These are phyloP conservation scores for Aspergillus versicolor DNA, from an alignment of 2,329 filamentous ascomycete species.

Conservation along the genomic window DNA sequence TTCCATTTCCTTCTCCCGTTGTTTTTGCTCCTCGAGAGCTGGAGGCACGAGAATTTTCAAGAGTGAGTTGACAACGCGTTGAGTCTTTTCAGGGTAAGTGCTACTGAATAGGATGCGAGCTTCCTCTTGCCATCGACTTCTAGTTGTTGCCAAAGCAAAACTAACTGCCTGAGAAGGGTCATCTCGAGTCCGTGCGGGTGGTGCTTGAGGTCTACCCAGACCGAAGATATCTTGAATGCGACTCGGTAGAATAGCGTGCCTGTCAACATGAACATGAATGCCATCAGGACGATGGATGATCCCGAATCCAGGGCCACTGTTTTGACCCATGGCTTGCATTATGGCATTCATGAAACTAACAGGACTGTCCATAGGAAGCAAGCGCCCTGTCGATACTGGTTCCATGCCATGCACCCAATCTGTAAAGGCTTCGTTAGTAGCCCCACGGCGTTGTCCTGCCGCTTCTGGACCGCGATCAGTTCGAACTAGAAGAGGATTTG, in stretches of 20 bases:
- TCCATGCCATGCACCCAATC: slow-evolving; percentile 57
- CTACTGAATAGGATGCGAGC: slow-evolving; percentile 79
- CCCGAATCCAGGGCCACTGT: slow-evolving; percentile 41
- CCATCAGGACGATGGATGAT: slow-evolving; percentile 49
- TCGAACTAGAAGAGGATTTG: slow-evolving; percentile 82
- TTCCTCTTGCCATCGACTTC: slow-evolving; percentile 83
- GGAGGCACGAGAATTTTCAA: slow-evolving; percentile 75
- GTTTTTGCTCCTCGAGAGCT: slow-evolving; percentile 77
- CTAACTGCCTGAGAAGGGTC: slow-evolving; percentile 67
- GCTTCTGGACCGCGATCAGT: slow-evolving; percentile 36
- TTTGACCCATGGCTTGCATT: slow-evolving; percentile 53
- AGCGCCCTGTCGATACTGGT: slow-evolving; percentile 42
- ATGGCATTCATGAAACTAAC: slow-evolving; percentile 59
- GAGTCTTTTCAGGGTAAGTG: slow-evolving; percentile 66
- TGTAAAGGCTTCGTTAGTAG: slow-evolving; percentile 44
- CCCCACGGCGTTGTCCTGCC: slow-evolving; percentile 35
- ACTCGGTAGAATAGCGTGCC: slow-evolving; percentile 50
- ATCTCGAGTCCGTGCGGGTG: slow-evolving; percentile 42
- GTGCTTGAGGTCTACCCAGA: slow-evolving; percentile 30
- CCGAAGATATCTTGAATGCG: slow-evolving; percentile 53
- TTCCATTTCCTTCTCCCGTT: slow-evolving; percentile 60
- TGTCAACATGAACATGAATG: slow-evolving; percentile 56
- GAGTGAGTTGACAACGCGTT: slow-evolving; percentile 67
- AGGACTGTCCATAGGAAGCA: slow-evolving; percentile 50
- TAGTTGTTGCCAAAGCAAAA: slow-evolving; percentile 71